Percentiles rank a stretch among this genome's conserved stretches.
phyloP scores from a whole-genome alignment of 192 early-diverging fungal genomes.

The Pecoramyces ruminantium region DNA sequence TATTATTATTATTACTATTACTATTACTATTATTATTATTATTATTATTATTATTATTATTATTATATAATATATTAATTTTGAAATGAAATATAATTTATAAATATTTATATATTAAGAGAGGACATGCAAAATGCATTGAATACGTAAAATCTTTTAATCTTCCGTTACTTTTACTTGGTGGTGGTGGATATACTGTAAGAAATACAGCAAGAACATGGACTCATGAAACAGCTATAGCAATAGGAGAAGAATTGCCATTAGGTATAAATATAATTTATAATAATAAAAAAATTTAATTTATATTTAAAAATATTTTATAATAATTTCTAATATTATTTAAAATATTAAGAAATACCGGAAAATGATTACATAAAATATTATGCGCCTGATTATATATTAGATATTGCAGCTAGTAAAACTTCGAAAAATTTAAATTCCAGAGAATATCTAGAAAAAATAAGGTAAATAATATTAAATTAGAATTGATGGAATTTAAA shows the following conservation, averaged over 20 bases:
- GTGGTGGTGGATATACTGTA: constrained; percentile 16
- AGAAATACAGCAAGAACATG: constrained; percentile 84
- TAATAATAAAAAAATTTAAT: no score
- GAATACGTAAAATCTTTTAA: neutral
- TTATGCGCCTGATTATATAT: neutral
- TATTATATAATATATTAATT: no score
- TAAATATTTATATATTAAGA: no score
- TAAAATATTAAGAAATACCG: neutral
- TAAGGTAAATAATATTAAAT: neutral
- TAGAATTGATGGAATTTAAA: no score
- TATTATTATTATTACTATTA: no score
- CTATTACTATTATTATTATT: no score
- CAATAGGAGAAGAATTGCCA: constrained; percentile 57
- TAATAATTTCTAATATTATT: no score
- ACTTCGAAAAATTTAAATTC: neutral
- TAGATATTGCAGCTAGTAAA: neutral
- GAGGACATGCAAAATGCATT: neutral
- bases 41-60: no score
- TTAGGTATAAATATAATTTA: neutral
- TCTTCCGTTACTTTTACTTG: neutral
- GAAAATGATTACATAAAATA: neutral
- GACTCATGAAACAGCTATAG: constrained; percentile 8
- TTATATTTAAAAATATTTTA: no score
- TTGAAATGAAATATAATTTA: no score
- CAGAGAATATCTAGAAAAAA: neutral